Evolutionary conservation across 257 asterid genomes (phyloP).

Genomic region (Lithospermum erythrorhizon): DNA sequence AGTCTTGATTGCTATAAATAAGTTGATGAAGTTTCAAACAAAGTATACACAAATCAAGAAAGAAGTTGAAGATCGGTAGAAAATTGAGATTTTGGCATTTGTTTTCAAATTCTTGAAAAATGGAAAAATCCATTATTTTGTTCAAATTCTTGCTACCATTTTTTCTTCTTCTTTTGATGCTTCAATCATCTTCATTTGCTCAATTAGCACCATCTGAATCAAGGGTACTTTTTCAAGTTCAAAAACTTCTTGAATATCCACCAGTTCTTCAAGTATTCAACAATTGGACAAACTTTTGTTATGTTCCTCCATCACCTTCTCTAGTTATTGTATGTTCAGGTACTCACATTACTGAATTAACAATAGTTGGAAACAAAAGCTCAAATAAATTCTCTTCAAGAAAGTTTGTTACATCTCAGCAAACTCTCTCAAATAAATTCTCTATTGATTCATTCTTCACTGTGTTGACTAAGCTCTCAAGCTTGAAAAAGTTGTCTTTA

Average conservation of each 20-base stretch:
- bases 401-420: slow-evolving; percentile 22
- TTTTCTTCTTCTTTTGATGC: slow-evolving; percentile 8
- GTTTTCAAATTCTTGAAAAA: not conserved
- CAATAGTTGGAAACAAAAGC: slow-evolving; percentile 65
- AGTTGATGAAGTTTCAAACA: no score
- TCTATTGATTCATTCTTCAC: slow-evolving; percentile 81
- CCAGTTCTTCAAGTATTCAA: slow-evolving; percentile 60
- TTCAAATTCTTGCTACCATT: slow-evolving; percentile 20
- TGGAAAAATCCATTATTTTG: not conserved
- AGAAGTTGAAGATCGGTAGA: not conserved
- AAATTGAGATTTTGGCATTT: slow-evolving; percentile 2
- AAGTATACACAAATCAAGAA: not conserved
- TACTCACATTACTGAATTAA: slow-evolving; percentile 58
- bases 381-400: slow-evolving; percentile 23
- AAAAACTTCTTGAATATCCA: slow-evolving; percentile 66
- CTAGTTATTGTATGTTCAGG: slow-evolving; percentile 54
- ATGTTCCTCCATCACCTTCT: slow-evolving; percentile 39
- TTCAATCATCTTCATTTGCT: slow-evolving; percentile 25
- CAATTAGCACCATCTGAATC: slow-evolving; percentile 47
- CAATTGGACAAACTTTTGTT: slow-evolving; percentile 81
- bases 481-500: slow-evolving; percentile 45
- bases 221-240: slow-evolving; percentile 57
- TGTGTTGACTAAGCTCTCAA: slow-evolving; percentile 62
- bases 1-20: no score
- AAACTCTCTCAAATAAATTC: slow-evolving; percentile 46